These are phyloP conservation scores for Podaxis pistillaris DNA, from an alignment of 768 basidiomycete species.

Conservation along the genomic window DNA sequence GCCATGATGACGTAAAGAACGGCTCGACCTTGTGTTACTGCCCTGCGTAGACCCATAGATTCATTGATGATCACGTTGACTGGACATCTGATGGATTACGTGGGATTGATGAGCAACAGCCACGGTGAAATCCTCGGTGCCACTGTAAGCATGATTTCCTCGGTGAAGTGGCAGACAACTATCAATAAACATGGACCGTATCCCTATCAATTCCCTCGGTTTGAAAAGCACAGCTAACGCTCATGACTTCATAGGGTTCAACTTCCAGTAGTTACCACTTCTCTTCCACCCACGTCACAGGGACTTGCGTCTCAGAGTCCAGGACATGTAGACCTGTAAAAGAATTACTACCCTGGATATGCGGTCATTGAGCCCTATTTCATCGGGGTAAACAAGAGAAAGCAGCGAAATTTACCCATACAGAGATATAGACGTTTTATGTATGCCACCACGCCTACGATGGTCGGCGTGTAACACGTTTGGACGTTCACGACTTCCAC, in stretches of 20 bases:
- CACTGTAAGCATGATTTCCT: conserved; percentile 12
- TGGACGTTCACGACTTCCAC: conserved; percentile 13
- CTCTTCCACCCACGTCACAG: conserved; percentile 8
- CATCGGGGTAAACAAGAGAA: conserved; percentile 9
- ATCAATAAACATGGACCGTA: conserved; percentile 4
- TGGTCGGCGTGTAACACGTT: conserved; percentile 10
- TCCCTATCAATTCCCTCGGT: conserved; percentile 10
- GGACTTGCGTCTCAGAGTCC: neutral
- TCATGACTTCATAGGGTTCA: conserved; percentile 15
- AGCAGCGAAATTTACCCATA: conserved; percentile 13
- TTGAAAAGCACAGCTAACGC: neutral
- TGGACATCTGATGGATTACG: conserved; percentile 11
- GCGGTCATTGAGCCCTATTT: conserved; percentile 9
- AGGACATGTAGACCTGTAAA: neutral
- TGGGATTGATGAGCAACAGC: neutral
- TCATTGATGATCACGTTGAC: conserved; percentile 2
- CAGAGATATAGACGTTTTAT: neutral
- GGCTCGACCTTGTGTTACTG: neutral
- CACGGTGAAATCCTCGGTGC: conserved; percentile 15
- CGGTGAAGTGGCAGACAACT: conserved; percentile 14
- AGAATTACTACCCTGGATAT: neutral
- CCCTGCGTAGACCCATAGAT: conserved; percentile 6
- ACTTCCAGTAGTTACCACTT: neutral
- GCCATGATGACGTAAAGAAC: neutral
- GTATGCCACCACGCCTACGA: conserved; percentile 8